Evolutionary conservation across 129 eudicot genomes (phyloP).

Genomic region (Solidago caesia): DNA sequence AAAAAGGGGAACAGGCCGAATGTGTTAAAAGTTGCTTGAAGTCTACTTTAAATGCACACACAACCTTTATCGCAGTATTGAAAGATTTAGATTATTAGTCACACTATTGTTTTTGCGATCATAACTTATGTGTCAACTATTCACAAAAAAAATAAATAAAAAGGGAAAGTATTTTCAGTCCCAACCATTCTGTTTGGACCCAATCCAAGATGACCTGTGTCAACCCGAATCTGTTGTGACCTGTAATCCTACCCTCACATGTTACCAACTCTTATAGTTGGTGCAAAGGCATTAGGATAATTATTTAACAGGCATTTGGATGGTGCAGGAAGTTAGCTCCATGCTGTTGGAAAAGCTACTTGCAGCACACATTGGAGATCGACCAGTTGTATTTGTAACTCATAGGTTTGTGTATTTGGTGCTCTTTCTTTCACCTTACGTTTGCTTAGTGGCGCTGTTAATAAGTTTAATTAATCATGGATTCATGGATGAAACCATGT

Average conservation of each 20-base stretch:
- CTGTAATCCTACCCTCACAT: not conserved
- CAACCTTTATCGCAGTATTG: not conserved
- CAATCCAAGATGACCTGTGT: not conserved
- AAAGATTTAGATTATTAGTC: not conserved
- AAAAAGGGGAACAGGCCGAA: not conserved
- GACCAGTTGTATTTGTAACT: slow-evolving; percentile 90
- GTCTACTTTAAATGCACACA: not conserved
- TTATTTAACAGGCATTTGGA: not conserved
- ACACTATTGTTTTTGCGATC: not conserved
- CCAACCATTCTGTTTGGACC: not conserved
- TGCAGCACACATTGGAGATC: slow-evolving; percentile 89
- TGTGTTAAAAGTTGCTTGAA: not conserved
- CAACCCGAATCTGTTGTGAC: not conserved
- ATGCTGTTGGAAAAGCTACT: slow-evolving; percentile 84
- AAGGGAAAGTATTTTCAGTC: not conserved
- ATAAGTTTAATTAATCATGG: not conserved
- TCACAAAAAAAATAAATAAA: not conserved
- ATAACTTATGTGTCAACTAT: not conserved
- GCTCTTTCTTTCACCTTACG: not conserved
- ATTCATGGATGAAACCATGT: not conserved
- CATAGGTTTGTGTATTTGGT: slow-evolving; percentile 55
- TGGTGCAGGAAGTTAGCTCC: slow-evolving; percentile 89
- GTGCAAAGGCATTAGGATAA: not conserved
- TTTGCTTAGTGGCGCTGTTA: slow-evolving; percentile 2
- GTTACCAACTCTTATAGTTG: not conserved